phyloP scores from a whole-genome alignment of 2,329 filamentous ascomycete genomes.

The Colletotrichum simmondsii region DNA sequence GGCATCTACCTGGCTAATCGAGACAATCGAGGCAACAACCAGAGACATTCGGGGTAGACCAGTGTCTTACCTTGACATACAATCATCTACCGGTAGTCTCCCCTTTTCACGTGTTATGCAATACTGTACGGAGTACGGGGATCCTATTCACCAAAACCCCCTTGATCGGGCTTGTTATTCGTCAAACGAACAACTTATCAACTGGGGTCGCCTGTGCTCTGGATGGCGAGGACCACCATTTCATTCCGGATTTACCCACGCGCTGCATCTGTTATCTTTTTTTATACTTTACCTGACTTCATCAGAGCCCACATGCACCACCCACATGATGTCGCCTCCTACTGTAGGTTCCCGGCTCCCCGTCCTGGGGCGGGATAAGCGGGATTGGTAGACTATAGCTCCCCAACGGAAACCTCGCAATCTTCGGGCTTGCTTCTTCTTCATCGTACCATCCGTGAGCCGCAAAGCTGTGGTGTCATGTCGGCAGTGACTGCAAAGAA shows the following conservation, averaged over 20 bases:
- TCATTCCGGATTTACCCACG: constrained; percentile 4
- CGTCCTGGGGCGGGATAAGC: constrained; percentile 3
- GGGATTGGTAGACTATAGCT: background rate
- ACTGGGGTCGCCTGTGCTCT: background rate
- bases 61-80: background rate
- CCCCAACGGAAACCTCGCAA: background rate
- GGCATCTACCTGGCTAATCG: background rate
- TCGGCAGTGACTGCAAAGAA: background rate
- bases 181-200: background rate
- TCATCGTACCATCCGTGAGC: background rate
- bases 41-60: constrained; percentile 1
- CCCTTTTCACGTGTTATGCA: background rate
- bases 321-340: constrained; percentile 19
- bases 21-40: background rate
- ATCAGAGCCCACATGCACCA: constrained; percentile 11
- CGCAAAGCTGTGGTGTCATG: background rate
- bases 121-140: background rate
- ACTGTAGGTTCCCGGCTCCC: background rate
- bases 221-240: background rate
- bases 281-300: constrained; percentile 6
- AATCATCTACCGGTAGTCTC: background rate
- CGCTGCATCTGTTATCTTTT: background rate
- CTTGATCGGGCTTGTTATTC: background rate
- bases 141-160: background rate
- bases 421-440: background rate